Conservation (phyloP, 1,284 basidiomycete species). For the Ganoderma sp. region DNA sequence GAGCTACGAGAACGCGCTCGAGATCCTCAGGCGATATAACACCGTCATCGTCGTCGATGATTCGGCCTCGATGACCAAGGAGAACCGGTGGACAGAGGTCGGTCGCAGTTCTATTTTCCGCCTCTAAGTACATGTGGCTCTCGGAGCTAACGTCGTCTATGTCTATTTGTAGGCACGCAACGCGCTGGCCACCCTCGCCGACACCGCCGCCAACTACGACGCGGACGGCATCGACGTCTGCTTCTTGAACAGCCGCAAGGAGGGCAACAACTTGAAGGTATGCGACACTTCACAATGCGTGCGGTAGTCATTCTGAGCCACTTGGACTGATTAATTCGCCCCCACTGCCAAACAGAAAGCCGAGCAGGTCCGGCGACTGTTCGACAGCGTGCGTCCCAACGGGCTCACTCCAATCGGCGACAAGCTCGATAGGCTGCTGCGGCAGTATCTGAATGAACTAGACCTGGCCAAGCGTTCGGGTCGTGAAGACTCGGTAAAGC, state of each 20-base stretch:
- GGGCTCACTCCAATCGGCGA: constrained; percentile 57
- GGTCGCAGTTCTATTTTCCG: not conserved
- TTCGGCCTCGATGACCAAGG: constrained; percentile 58
- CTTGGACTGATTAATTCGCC: not conserved
- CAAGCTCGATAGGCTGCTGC: constrained; percentile 53
- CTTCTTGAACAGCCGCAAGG: constrained; percentile 50
- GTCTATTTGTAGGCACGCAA: constrained; percentile 44
- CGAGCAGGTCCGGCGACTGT: constrained; percentile 48
- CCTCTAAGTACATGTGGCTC: not conserved
- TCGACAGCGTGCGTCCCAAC: constrained; percentile 49
- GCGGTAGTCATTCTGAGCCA: not conserved
- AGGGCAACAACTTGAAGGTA: constrained; percentile 47
- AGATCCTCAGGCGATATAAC: constrained; percentile 52
- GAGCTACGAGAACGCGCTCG: constrained; percentile 49
- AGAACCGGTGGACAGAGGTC: constrained; percentile 55
- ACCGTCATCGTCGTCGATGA: constrained; percentile 65
- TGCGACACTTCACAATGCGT: not conserved
- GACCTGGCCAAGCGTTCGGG: constrained; percentile 46
- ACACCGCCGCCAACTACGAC: constrained; percentile 51
- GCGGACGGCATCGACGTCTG: constrained; percentile 56
- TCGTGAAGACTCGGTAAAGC: constrained; percentile 50
- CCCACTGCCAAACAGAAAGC: constrained; percentile 5
- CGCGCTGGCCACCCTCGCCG: constrained; percentile 51
- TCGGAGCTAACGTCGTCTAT: constrained; percentile 12
- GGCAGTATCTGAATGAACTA: constrained; percentile 51